Evolutionary conservation across 2,329 filamentous ascomycete species (phyloP), one percentile per base, ranked within the genome.

Genomic region (Nothophaeocryptopus gaeumannii): DNA sequence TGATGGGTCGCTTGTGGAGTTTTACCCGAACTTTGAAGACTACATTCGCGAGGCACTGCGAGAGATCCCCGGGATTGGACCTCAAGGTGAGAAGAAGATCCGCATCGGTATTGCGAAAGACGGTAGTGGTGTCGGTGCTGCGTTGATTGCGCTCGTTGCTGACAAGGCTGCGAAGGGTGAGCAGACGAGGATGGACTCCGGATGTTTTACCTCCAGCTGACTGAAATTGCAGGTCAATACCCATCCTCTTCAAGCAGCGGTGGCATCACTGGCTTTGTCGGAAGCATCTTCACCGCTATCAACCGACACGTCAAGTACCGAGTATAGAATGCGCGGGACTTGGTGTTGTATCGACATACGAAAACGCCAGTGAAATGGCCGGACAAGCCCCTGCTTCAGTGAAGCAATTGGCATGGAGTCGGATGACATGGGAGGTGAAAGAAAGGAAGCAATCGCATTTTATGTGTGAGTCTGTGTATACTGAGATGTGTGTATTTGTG

Each of bases 91-190:
- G 58, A 86, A 88, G 73, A 88, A 84, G 72, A 88, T 99, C 58
- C 81, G 89, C 50, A 96, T 99, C 64, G 93, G 92, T 15, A 93
- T 97, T 64, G 93, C 93, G 55, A 96, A 96, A 78, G 93, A 99
- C 68, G 93, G 93, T 40, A 93, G 88, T 57, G 93, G 89, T 56
- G 88, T 96, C n/a, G 93, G 93, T 45, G 93, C 93, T 2, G 93
- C 93, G 35, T 74, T 99, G 62, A 97, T 97, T 71, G 93, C 93
- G 44, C 80, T 96, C 43, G 88, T 96, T 26, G 92, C 92, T 1
- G 86, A 87, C 1, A 75, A 78, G 64, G 82, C 60, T 11, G 52
- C 58, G 53, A 67, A 64, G 52, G 59, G 63, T 58, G 13, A 47
- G 50, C 14, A 30, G n/a, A 16, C 3, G 34, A 10, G 11, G 26